A percentile compares a stretch with the other conserved stretches of the same genome.
phyloP scores from a whole-genome alignment of 2,329 filamentous ascomycete species.

The Colletotrichum scovillei region DNA sequence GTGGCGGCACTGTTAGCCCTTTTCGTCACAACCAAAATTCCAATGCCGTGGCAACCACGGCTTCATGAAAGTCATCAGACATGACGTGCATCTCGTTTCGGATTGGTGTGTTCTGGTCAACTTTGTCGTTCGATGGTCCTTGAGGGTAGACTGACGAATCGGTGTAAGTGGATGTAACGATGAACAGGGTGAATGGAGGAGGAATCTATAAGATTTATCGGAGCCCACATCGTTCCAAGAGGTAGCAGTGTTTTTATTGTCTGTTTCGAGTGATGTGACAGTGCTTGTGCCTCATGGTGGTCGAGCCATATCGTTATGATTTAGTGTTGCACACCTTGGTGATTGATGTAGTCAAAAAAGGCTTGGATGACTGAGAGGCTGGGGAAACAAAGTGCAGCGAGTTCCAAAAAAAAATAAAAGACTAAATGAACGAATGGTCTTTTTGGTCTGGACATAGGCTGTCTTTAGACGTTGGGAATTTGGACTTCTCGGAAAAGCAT shows the following conservation, averaged over 20 bases:
- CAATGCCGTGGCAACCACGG: neutral
- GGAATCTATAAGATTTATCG: neutral
- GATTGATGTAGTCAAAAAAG: neutral
- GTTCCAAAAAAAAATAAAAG: neutral
- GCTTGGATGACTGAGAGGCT: neutral
- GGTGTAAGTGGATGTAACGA: neutral
- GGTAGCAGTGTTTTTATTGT: neutral
- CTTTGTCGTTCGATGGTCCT: neutral
- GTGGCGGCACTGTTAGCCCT: neutral
- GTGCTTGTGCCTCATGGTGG: neutral
- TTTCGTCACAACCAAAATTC: neutral
- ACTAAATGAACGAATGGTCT: conserved; percentile 1
- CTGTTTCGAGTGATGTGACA: neutral
- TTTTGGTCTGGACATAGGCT: neutral
- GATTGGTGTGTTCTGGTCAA: neutral
- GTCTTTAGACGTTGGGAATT: conserved; percentile 25
- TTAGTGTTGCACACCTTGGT: neutral
- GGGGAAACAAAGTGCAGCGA: neutral
- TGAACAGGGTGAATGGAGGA: neutral
- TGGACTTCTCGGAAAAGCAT: conserved; percentile 26
- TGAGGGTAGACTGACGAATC: neutral
- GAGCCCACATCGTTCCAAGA: neutral
- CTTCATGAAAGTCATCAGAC: neutral
- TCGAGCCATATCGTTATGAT: neutral
- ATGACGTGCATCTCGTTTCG: neutral